A percentile compares a stretch with the other conserved stretches of the same genome.
Conservation (phyloP, 192 early-diverging fungal genomes). For the Backusella liffmaniae region DNA sequence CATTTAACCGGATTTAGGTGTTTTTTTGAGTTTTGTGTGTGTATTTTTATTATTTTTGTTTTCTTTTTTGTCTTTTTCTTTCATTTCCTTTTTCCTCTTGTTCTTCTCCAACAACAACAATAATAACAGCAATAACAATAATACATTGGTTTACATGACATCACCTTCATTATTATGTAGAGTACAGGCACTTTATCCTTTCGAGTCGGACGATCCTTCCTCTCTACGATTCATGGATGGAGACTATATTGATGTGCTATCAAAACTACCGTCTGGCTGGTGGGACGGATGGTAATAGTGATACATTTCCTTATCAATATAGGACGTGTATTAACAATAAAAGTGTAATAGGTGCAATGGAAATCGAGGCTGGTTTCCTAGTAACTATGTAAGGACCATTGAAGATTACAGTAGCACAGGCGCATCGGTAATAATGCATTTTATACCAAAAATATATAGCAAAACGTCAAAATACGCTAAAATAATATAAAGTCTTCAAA, state of each 20-base stretch:
- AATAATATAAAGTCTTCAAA: background rate
- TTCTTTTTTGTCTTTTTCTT: background rate
- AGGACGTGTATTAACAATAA: background rate
- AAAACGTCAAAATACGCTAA: background rate
- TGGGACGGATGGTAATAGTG: constrained; percentile 81
- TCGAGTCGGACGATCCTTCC: constrained; percentile 73
- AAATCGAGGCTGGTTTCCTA: constrained; percentile 88
- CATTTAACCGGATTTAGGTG: background rate
- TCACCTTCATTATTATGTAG: constrained; percentile 25
- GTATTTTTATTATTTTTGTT: background rate
- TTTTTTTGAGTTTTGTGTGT: background rate
- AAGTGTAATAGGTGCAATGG: constrained; percentile 48
- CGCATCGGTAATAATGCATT: background rate
- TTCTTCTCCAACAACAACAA: background rate
- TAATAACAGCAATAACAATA: background rate
- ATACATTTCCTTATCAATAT: background rate
- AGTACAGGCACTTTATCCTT: constrained; percentile 83
- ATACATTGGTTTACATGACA: background rate
- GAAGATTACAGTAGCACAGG: constrained; percentile 27
- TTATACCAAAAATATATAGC: background rate
- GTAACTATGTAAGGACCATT: constrained; percentile 75
- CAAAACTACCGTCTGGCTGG: constrained; percentile 91
- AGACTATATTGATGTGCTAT: constrained; percentile 88
- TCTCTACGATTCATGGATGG: constrained; percentile 80
- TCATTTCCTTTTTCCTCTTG: background rate